Evolutionary conservation across 1,284 basidiomycete genomes (phyloP).

Genomic region (Xanthoconium separans): DNA sequence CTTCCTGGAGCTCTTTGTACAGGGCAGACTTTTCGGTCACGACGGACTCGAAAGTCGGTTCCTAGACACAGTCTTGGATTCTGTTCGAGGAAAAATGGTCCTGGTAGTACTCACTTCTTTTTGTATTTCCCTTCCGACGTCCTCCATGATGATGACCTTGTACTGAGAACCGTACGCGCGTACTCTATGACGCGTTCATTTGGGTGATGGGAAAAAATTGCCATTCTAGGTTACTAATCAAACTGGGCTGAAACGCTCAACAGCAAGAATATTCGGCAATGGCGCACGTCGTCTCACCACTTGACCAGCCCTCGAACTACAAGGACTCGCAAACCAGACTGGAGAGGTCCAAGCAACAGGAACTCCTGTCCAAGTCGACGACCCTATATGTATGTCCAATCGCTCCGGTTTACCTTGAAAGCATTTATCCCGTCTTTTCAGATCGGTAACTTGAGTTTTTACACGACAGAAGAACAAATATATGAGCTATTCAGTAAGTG

Average conservation of each 20-base stretch:
- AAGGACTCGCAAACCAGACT: constrained; percentile 85
- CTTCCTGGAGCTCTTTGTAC: constrained; percentile 84
- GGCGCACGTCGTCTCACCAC: constrained; percentile 82
- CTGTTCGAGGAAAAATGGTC: background rate
- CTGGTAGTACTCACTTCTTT: constrained; percentile 61
- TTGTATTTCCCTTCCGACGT: constrained; percentile 82
- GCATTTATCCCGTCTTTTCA: constrained; percentile 36
- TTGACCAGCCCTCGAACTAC: constrained; percentile 95
- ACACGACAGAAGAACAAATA: constrained; percentile 99
- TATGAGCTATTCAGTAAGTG: constrained; percentile 97
- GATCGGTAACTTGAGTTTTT: constrained; percentile 97
- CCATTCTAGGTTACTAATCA: constrained; percentile 16
- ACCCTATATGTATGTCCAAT: constrained; percentile 68
- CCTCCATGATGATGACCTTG: constrained; percentile 56
- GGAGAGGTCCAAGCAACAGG: constrained; percentile 68
- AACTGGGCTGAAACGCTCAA: background rate
- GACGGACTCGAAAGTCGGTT: constrained; percentile 86
- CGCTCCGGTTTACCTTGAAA: background rate
- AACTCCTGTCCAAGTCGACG: constrained; percentile 68
- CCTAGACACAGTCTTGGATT: constrained; percentile 46
- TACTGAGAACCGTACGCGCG: constrained; percentile 16
- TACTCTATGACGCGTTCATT: constrained; percentile 34
- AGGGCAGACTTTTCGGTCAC: constrained; percentile 87
- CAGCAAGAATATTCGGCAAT: constrained; percentile 43
- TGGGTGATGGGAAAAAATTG: constrained; percentile 26